Base-by-base conservation (phyloP, 192 early-diverging fungal species). In the Backusella circina region DNA sequence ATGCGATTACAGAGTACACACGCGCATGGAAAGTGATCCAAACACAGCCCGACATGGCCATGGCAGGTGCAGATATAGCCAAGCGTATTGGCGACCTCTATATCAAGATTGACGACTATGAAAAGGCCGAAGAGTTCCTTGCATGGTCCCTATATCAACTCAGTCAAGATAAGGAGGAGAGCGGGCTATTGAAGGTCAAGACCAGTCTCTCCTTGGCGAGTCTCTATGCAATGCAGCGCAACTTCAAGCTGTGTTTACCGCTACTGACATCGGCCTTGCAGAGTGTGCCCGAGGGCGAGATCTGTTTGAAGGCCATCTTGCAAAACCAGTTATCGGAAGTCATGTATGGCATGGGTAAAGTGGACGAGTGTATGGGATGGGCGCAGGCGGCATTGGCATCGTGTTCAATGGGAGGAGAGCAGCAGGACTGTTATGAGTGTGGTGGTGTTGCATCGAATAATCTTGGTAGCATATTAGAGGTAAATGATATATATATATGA, bases 341-440 rank as follows among this genome's bases (percentile, higher is more conserved):
- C 0, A 67, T 89, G 16, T 86, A 75, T 71, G 88, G 78, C 0
- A 44, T 83, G 44, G 70, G 80, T 15, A 85, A 88, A 66, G 30
- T 78, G 23, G 84, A 89, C 16, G 86, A 86, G 26, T 86, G 86
- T 3, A 51, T 89, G 36, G 88, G 88, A 2, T 89, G 88, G 88
- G 77, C 86, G 57, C 88, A 89, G 32, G 79, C 82, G 69, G 79
- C 86, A 3, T 75, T 89, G 32, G 70, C 66, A 23, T 84, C 84
- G 21, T 80, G 84, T 51, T 80, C 85, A 28, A 69, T 67, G n/a
- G 80, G 77, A 1, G 65, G 33, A 7, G 66, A 72, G 1, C 15
- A 28, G 12, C 78, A 81, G 30, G 85, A 87, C 71, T 89, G 88
- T 67, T 78, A 82, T 50, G 88, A 89, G 76, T 89, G 88, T 72